Base-by-base conservation (phyloP, 768 basidiomycete species). In the Fistulinella prunicolor region DNA sequence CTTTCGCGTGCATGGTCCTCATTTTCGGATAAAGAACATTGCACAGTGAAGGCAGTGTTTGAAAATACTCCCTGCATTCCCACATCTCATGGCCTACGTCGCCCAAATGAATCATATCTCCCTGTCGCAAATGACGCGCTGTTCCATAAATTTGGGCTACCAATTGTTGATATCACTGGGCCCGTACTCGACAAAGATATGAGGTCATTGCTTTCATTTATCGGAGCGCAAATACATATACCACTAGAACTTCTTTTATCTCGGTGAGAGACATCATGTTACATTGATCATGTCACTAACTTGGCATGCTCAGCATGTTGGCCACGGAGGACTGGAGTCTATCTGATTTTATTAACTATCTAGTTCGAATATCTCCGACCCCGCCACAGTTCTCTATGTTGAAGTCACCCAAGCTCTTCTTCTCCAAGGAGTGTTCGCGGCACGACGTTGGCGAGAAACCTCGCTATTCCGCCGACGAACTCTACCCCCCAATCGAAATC, bases 1-100 rank as follows among this genome's bases (percentile, higher is more conserved):
- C 61, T 92, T 6, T 71, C 81, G 1, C 77, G 83, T 16, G 76
- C 78, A 0, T 95, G 92, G 89, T 73, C 79, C 12, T 76, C 78
- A 4, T 61, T 89, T 14, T 60, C 72, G 0, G 69, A 73, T 14
- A 58, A 19, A 6, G 6, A 19, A 19, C 6, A 13, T 19, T 19
- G 4, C 10, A 2, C 35, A 36, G 16, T 36, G 7, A 36, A 36
- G 10, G 16, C 35, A 4, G 10, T 36, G 5, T 19, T 36, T 13
- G 35, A 7, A 19, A 36, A 36, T 7, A 36, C 16, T 4, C 6
- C n/a, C 6, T 36, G 35, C 17, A 36, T 36, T 19, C 35, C 35
- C 16, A 36, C 35, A 36, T n/a, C 17, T 5, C 6, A 19, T 17
- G 35, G 35, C 17, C 35, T 36, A 6, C 17, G 10, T n/a, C n/a